Percentiles rank a stretch among this genome's conserved stretches.
Conservation (phyloP, 345 rosid species). For the Aquilaria malaccensis region DNA sequence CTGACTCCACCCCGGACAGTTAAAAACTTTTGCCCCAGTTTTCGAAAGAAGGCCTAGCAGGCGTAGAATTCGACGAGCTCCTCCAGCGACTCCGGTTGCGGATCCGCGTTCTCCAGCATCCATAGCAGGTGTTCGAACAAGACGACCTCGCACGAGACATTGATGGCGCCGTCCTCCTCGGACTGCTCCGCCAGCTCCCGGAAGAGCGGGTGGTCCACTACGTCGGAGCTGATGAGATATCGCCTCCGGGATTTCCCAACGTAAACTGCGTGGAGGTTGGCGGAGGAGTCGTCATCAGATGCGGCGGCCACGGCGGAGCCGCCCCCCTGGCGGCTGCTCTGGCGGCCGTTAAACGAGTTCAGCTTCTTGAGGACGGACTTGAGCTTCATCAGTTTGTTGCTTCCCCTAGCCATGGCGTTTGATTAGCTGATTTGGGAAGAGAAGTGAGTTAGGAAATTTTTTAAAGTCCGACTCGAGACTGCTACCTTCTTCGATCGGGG, state of each 20-base stretch:
- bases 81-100: slow-evolving; percentile 63
- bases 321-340: slow-evolving; percentile 22
- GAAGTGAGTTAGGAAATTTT: not conserved
- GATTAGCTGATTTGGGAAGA: slow-evolving; percentile 3
- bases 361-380: slow-evolving; percentile 79
- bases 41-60: slow-evolving; percentile 26
- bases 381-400: slow-evolving; percentile 69
- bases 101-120: slow-evolving; percentile 84
- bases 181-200: slow-evolving; percentile 34
- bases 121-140: slow-evolving; percentile 93
- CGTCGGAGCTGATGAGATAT: slow-evolving; percentile 56
- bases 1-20: not conserved
- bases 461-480: too few relatives aligned
- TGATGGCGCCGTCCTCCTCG: slow-evolving; percentile 31
- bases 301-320: slow-evolving; percentile 29
- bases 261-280: slow-evolving; percentile 58
- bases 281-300: slow-evolving; percentile 24
- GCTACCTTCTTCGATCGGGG: not conserved
- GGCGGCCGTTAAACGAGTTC: slow-evolving; percentile 65
- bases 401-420: slow-evolving; percentile 55
- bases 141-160: slow-evolving; percentile 81
- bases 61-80: slow-evolving; percentile 85
- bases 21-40: not conserved
- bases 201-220: slow-evolving; percentile 42
- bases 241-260: slow-evolving; percentile 74